Evolutionary conservation across 2,329 filamentous ascomycete genomes (phyloP).

Genomic region (Fusarium pseudocircinatum): DNA sequence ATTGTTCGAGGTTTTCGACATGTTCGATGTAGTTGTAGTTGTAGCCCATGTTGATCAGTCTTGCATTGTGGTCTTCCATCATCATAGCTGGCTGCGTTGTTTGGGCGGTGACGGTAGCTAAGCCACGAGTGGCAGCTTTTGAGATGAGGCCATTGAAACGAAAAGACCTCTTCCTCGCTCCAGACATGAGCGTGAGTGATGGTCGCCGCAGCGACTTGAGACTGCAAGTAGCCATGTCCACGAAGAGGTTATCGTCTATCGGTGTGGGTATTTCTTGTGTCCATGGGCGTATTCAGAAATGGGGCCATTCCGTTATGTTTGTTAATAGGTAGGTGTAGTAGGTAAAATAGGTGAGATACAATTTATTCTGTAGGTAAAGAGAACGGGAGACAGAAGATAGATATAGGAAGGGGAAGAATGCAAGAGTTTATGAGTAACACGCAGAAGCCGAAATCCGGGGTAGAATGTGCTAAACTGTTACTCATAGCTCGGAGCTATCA

Average conservation of each 20-base stretch:
- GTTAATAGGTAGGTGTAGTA: not conserved
- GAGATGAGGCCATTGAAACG: conserved; percentile 18
- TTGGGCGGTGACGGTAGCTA: conserved; percentile 28
- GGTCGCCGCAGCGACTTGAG: conserved; percentile 37
- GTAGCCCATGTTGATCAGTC: conserved; percentile 35
- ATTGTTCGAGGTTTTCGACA: conserved; percentile 37
- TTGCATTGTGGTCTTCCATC: conserved; percentile 31
- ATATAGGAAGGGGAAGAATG: not conserved
- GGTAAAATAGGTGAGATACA: not conserved
- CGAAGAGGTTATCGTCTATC: conserved; percentile 14
- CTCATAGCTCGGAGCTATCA: conserved; percentile 27
- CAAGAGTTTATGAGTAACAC: conserved; percentile 16
- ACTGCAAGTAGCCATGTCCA: conserved; percentile 30
- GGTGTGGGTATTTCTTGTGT: conserved; percentile 12
- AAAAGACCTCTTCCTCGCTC: conserved; percentile 18
- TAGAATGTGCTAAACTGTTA: conserved; percentile 20
- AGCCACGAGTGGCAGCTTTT: conserved; percentile 25
- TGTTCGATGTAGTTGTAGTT: conserved; percentile 37
- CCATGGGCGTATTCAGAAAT: conserved; percentile 4
- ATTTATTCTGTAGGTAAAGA: conserved; percentile 7
- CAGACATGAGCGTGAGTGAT: conserved; percentile 24
- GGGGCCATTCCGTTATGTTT: conserved; percentile 19
- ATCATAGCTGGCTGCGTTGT: conserved; percentile 20
- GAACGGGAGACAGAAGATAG: not conserved
- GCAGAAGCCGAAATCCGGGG: conserved; percentile 26